Base-by-base conservation (phyloP, 768 basidiomycete species). In the Phlegmacium glaucopus region DNA sequence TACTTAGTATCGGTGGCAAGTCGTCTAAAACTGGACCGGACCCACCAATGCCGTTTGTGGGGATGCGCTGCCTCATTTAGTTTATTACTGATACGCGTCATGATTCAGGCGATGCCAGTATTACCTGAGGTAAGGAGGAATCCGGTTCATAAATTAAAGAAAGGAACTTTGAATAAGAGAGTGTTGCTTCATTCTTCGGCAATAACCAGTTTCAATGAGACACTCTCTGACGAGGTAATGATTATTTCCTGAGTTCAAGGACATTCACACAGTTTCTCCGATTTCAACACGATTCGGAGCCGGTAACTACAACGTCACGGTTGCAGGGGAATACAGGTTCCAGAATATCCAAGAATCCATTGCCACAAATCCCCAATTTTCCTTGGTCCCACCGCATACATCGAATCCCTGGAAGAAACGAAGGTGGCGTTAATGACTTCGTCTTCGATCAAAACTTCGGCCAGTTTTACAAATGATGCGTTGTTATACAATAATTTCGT, bases 271-370 rank as follows among this genome's bases (percentile, higher is more conserved):
- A 58, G 57, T 45, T n/a, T 58, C 17, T 25, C 42, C 22, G 47
- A 50, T 37, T 53, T 49, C 25, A 53, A 48, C 37, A 54, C 39
- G 49, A 18, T 58, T 53, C 40, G 57, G 57, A 32, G 57, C 35
- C 32, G 57, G 57, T 35, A 53, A 56, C 12, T 58, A 56, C 41
- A 56, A 58, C 41, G 32, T 51, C 4, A 49, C 55, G 11, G 55
- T 54, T 9, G 55, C 57, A n/a, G 55, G 45, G 17, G 57, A 58
- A 17, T 46, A 53, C 36, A 35, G 57, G 13, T 51, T 35, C 29
- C 43, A 54, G 9, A 52, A 55, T 26, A 58, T 58, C 38, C 57
- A 53, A 37, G 52, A 58, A 17, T 58, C 57, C 25, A 58, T 56
- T 28, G 52, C 55, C 8, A 56, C 55, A 15, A 58, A 58, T 34